Evolutionary conservation across 331 rosid genomes (phyloP).

Genomic region (Quercus lobata): DNA sequence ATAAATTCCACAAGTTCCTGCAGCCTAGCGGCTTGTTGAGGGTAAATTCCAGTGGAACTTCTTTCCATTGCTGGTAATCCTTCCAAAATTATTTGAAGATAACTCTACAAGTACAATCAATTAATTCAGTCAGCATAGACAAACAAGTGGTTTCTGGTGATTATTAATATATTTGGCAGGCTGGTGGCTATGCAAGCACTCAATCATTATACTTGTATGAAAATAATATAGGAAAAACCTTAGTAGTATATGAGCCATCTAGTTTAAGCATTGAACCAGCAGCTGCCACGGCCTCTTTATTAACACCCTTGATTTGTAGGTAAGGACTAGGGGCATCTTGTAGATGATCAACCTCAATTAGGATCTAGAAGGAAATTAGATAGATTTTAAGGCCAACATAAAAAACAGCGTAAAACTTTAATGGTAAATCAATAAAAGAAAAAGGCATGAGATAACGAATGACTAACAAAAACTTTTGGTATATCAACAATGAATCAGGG

Average conservation of each 20-base stretch:
- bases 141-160: not conserved
- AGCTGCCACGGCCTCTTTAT: constrained; percentile 90
- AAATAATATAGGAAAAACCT: constrained; percentile 48
- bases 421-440: not conserved
- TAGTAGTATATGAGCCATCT: constrained; percentile 85
- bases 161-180: not conserved
- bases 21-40: constrained; percentile 82
- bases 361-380: constrained; percentile 42
- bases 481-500: not conserved
- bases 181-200: not conserved
- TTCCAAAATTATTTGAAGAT: constrained; percentile 89
- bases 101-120: constrained; percentile 55
- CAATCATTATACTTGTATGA: not conserved
- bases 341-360: constrained; percentile 92
- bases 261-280: constrained; percentile 87
- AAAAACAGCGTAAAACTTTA: too few relatives aligned
- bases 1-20: constrained; percentile 91
- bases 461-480: not conserved
- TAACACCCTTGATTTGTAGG: constrained; percentile 92
- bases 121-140: constrained; percentile 16
- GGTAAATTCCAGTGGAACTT: constrained; percentile 66
- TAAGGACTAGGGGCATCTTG: constrained; percentile 90
- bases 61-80: constrained; percentile 66
- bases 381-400: not conserved
- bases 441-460: not conserved